These are phyloP conservation scores for Dactylorhiza incarnata DNA, from an alignment of 106 monocot genomes.

Conservation along the genomic window DNA sequence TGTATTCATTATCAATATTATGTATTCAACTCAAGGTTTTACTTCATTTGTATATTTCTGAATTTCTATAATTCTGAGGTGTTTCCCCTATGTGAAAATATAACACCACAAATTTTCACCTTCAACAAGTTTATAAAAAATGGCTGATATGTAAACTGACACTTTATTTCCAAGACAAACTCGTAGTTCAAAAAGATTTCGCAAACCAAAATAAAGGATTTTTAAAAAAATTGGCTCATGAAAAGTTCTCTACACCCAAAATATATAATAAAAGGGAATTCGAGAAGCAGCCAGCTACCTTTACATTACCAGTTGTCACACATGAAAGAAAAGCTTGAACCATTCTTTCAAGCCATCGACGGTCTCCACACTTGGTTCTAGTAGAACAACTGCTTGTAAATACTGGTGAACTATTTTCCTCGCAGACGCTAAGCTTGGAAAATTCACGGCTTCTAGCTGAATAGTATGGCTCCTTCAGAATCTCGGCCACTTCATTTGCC, in stretches of 20 bases:
- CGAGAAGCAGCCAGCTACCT: conserved; percentile 34
- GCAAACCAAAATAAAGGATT: background rate
- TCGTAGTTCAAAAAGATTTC: background rate
- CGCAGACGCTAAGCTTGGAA: background rate
- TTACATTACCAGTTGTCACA: conserved; percentile 99
- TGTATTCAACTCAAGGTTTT: too few species aligned
- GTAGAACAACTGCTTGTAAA: conserved; percentile 13
- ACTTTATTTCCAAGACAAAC: background rate
- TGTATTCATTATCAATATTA: too few species aligned
- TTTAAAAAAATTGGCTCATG: background rate
- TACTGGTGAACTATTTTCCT: background rate
- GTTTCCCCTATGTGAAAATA: too few species aligned
- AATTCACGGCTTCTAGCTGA: conserved; percentile 6
- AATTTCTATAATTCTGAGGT: too few species aligned
- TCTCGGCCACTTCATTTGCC: conserved; percentile 2
- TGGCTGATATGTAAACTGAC: background rate
- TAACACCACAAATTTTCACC: too few species aligned
- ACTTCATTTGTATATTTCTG: too few species aligned
- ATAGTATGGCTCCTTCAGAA: background rate
- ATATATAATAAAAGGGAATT: background rate
- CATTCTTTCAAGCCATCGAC: conserved; percentile 82
- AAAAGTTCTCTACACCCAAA: background rate
- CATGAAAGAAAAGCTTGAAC: conserved; percentile 95
- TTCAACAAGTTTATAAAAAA: too few species aligned
- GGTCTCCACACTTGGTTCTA: conserved; percentile 17